A percentile compares a stretch with the other conserved stretches of the same genome.
phyloP scores from a whole-genome alignment of 805 yeast species.

The Lachancea nothofagi region DNA sequence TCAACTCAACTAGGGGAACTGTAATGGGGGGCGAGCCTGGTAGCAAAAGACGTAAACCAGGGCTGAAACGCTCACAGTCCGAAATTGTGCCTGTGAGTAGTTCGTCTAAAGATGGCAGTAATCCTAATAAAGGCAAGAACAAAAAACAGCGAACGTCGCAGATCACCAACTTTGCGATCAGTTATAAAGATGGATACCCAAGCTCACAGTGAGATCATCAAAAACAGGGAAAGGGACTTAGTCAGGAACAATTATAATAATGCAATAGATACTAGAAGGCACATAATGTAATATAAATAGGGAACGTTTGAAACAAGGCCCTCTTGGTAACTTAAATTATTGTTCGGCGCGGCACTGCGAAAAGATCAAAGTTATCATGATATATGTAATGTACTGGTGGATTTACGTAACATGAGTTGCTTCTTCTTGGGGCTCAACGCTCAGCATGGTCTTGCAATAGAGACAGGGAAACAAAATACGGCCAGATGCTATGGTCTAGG shows the following conservation, averaged over 20 bases:
- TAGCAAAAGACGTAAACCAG: constrained; percentile 12
- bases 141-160: constrained; percentile 3
- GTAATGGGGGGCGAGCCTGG: constrained; percentile 12
- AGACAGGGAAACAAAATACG: no score
- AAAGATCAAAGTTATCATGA: no score
- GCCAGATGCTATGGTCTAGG: no score
- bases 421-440: no score
- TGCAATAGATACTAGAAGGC: no score
- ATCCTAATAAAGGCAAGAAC: not conserved
- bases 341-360: no score
- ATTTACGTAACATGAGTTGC: no score
- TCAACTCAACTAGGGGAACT: constrained; percentile 18
- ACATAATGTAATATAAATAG: no score
- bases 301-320: no score
- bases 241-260: not conserved
- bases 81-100: constrained; percentile 11
- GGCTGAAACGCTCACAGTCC: constrained; percentile 26
- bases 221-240: not conserved
- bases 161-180: not conserved
- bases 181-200: not conserved
- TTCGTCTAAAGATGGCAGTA: not conserved
- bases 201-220: constrained; percentile 2
- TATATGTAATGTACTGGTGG: no score
- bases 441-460: no score
- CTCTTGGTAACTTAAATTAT: no score